Evolutionary conservation across 169 alveolate species (phyloP).

Genomic region (Babesia caballi): DNA sequence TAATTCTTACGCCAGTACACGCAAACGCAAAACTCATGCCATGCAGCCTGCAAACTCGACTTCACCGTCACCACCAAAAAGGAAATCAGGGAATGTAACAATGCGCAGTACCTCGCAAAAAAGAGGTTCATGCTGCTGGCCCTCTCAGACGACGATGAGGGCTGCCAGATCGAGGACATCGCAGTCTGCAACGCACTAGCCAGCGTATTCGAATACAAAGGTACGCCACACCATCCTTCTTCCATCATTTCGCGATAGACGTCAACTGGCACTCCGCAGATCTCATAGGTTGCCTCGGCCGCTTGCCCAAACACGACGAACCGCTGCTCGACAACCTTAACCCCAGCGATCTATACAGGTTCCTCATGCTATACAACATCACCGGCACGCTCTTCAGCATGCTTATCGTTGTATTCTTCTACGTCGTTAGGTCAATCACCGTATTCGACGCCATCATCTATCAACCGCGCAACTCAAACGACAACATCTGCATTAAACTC

Average conservation of each 20-base stretch:
- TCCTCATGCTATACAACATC: conserved; percentile 35
- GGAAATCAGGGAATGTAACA: conserved; percentile 59
- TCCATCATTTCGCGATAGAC: conserved; percentile 30
- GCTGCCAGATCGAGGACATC: conserved; percentile 39
- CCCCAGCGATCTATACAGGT: conserved; percentile 57
- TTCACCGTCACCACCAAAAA: background rate
- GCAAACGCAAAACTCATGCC: background rate
- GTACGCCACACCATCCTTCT: conserved; percentile 66
- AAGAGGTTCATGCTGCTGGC: conserved; percentile 43
- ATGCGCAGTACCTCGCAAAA: conserved; percentile 25
- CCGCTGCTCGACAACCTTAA: conserved; percentile 31
- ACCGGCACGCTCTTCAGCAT: conserved; percentile 19
- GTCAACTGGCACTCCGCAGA: conserved; percentile 34
- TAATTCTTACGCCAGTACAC: too few species aligned
- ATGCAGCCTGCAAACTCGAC: conserved; percentile 51
- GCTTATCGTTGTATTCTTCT: conserved; percentile 38
- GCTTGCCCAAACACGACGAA: conserved; percentile 24
- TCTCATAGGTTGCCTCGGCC: conserved; percentile 43
- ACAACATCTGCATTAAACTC: conserved; percentile 34
- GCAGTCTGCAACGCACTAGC: conserved; percentile 53
- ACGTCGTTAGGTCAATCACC: conserved; percentile 37
- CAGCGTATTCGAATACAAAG: conserved; percentile 17
- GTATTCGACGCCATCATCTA: conserved; percentile 65
- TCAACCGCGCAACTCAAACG: conserved; percentile 56
- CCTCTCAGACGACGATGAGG: conserved; percentile 6